A percentile compares a stretch with the other conserved stretches of the same genome.
These are phyloP conservation scores for Dittrichia graveolens DNA, from an alignment of 129 eudicot species.

Conservation along the genomic window DNA sequence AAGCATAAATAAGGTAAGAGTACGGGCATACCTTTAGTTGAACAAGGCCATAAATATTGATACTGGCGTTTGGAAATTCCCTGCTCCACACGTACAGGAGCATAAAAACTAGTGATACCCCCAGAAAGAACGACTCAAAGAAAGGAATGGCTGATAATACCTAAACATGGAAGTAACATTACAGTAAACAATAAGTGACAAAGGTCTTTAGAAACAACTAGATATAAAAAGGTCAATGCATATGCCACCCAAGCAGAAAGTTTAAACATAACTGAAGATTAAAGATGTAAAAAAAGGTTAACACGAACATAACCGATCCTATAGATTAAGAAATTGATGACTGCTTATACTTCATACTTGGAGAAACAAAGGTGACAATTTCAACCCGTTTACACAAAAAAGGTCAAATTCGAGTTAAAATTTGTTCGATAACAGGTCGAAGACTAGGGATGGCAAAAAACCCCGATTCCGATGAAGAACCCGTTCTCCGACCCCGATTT, in stretches of 20 bases:
- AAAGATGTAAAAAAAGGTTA: slow-evolving; percentile 8
- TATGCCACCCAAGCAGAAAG: not conserved
- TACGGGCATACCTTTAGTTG: slow-evolving; percentile 56
- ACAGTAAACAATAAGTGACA: not conserved
- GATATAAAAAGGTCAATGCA: not conserved
- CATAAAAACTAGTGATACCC: slow-evolving; percentile 87
- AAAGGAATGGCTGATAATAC: slow-evolving; percentile 64
- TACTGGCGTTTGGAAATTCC: slow-evolving; percentile 72
- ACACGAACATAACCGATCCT: not conserved
- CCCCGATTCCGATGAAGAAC: no score
- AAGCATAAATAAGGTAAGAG: not conserved
- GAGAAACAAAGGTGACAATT: not conserved
- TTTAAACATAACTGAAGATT: not conserved
- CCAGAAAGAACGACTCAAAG: slow-evolving; percentile 58
- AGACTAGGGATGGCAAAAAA: no score
- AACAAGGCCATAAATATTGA: slow-evolving; percentile 82
- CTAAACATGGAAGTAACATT: slow-evolving; percentile 34
- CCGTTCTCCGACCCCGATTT: no score
- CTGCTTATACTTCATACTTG: not conserved
- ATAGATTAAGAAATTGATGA: not conserved
- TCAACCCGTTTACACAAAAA: not conserved
- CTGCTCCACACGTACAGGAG: slow-evolving; percentile 95
- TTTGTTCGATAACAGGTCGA: no score
- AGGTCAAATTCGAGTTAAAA: not conserved
- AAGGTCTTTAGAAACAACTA: not conserved